Conservation (phyloP, 139 green algal species). For the Picochlorum sp. region DNA sequence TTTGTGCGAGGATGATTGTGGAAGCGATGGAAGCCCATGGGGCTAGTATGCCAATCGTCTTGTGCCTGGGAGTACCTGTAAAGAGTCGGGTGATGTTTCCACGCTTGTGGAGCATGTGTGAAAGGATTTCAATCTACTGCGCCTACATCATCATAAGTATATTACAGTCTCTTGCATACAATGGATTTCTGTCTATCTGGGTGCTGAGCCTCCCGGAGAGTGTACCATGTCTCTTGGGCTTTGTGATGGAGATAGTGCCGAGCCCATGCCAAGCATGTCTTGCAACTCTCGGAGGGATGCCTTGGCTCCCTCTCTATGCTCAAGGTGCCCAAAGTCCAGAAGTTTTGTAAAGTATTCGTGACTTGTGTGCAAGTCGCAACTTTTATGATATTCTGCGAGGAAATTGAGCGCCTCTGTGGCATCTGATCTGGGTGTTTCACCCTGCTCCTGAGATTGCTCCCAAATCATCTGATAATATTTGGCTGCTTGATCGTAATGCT, state of each 20-base stretch:
- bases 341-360: conserved; percentile 61
- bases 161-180: too few relatives aligned
- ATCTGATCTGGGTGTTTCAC: conserved; percentile 38
- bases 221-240: not conserved
- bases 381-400: conserved; percentile 63
- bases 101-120: too few relatives aligned
- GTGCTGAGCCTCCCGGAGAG: not conserved
- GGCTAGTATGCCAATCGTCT: conserved; percentile 18
- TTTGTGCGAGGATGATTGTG: conserved; percentile 26
- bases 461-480: conserved; percentile 71
- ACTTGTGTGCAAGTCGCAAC: conserved; percentile 42
- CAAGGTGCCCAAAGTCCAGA: conserved; percentile 65
- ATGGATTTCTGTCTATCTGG: too few relatives aligned
- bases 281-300: conserved; percentile 70
- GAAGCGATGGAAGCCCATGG: conserved; percentile 17
- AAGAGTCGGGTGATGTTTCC: too few relatives aligned
- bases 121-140: too few relatives aligned
- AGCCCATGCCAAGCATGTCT: not conserved
- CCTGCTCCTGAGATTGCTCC: conserved; percentile 54
- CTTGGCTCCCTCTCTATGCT: conserved; percentile 74
- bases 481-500: conserved; percentile 32
- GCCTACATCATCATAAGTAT: too few relatives aligned
- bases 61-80: conserved; percentile 20
- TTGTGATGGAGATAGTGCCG: not conserved
- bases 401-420: conserved; percentile 77